Base-by-base conservation (phyloP, 371 early-diverging fungal species). In the Phascolomyces articulosus region DNA sequence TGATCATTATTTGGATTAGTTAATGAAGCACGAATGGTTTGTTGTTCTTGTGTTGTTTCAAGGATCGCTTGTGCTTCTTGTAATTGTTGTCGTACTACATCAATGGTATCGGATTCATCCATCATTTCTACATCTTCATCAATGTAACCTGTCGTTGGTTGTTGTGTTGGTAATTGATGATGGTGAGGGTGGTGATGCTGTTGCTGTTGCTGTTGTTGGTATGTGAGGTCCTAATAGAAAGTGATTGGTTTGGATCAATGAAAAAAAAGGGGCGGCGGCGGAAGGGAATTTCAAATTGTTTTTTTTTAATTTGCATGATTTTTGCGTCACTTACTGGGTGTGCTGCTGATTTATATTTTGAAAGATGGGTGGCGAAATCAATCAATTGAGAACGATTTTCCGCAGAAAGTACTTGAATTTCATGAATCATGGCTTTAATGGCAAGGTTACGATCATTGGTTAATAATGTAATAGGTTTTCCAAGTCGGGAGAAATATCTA, bases 391-490 rank as follows among this genome's bases (percentile, higher is more conserved):
- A 21, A 34, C 56, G 67, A 4, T 62, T 64, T 40, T 76, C 77
- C 0, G 77, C 59, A 0, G 80, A 77, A 13, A 80, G 40, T 0
- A 75, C 41, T 8, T 66, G 63, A 16, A 80, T 61, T 3, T 72
- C 72, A 57, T 80, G 80, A 3, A 80, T 61, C 75, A 80, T 77
- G n/a, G 72, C 77, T 58, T 80, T 75, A n/a, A 80, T 75, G 31
- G 70, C 73, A 3, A 80, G 61, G 28, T 80, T 80, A 26, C 78
- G 55, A 62, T 80, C 80, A 48, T 77, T 80, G 11, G 80, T 75
- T 0, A 80, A 44, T 3, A 80, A 61, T 0, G 65, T 66, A 21
- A 77, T 64, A 0, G 31, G 60, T 40, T 67, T 58, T 11, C 41
- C 28, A 48, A 68, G 49, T 6, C 67, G 63, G 27, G 65, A 60